phyloP scores from a whole-genome alignment of 2,329 filamentous ascomycete genomes.

The Pseudogymnoascus pannorum region DNA sequence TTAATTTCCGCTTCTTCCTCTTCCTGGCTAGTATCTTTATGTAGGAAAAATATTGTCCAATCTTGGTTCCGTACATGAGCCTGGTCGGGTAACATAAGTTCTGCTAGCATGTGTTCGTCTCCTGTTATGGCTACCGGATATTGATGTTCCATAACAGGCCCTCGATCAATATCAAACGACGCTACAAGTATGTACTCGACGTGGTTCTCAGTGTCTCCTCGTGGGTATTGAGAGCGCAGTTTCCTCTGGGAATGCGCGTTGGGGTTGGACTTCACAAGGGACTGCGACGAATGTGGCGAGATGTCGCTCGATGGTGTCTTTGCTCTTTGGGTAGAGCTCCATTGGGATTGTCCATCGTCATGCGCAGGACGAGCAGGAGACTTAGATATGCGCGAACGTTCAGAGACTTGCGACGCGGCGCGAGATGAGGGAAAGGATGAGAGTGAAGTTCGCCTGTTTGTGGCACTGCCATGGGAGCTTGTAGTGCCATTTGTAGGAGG shows the following conservation, averaged over 20 bases:
- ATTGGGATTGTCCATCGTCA: conserved; percentile 50
- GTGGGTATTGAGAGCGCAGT: conserved; percentile 67
- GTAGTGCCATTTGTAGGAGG: conserved; percentile 33
- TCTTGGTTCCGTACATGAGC: conserved; percentile 91
- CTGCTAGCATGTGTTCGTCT: conserved; percentile 95
- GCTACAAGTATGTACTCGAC: conserved; percentile 98
- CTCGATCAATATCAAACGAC: conserved; percentile 93
- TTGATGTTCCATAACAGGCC: conserved; percentile 97
- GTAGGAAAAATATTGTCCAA: conserved; percentile 98
- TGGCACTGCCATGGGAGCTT: conserved; percentile 27
- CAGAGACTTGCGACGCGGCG: conserved; percentile 50
- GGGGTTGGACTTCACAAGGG: conserved; percentile 43
- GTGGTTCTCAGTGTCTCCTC: conserved; percentile 75
- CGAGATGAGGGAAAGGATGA: conserved; percentile 55
- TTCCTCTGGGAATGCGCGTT: conserved; percentile 46
- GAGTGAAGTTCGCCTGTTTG: conserved; percentile 48
- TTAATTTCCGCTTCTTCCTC: conserved; percentile 70
- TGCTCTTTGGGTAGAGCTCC: conserved; percentile 50
- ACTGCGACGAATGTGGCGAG: conserved; percentile 55
- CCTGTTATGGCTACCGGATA: conserved; percentile 92
- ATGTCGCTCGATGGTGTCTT: conserved; percentile 52
- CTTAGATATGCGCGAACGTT: conserved; percentile 43
- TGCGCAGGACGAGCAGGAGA: conserved; percentile 43
- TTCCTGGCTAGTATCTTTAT: conserved; percentile 83
- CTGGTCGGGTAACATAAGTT: conserved; percentile 97